A percentile compares a stretch with the other conserved stretches of the same genome.
These are phyloP conservation scores for Madurella mycetomatis DNA, from an alignment of 2,329 filamentous ascomycete species.

Conservation along the genomic window DNA sequence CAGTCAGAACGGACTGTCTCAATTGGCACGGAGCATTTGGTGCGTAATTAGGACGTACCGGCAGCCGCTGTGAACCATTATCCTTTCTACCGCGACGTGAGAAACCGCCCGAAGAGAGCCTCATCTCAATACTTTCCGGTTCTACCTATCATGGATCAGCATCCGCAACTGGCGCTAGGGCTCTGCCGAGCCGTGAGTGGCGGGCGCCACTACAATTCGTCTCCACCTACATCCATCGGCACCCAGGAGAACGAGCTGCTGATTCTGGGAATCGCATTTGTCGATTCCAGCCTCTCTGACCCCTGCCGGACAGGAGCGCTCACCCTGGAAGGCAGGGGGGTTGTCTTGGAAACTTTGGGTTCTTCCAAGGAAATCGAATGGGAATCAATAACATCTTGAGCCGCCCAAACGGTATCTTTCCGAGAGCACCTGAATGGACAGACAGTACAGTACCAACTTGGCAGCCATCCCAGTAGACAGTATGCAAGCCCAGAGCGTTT, in stretches of 20 bases:
- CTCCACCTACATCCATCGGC: not conserved
- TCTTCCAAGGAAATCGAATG: slow-evolving; percentile 9
- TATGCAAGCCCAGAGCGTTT: too few species aligned
- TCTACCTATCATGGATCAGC: not conserved
- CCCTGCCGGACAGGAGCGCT: not conserved
- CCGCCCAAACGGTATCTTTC: too few species aligned
- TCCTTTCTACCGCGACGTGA: slow-evolving; percentile 18
- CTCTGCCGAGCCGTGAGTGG: too few species aligned
- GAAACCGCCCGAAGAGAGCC: not conserved
- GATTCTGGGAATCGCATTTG: not conserved
- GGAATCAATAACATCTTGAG: too few species aligned
- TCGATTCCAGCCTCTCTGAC: not conserved
- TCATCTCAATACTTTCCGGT: not conserved
- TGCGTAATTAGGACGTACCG: slow-evolving; percentile 1
- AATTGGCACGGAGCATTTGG: slow-evolving; percentile 16
- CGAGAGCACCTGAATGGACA: too few species aligned
- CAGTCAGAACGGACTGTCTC: not conserved
- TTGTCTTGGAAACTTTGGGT: not conserved
- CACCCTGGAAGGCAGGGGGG: slow-evolving; percentile 9
- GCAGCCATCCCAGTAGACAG: too few species aligned
- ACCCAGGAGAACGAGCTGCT: not conserved
- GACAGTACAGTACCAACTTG: too few species aligned
- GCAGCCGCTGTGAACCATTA: slow-evolving; percentile 28
- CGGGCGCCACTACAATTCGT: not conserved
- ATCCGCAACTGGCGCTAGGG: too few species aligned